A percentile compares a stretch with the other conserved stretches of the same genome.
Conservation (phyloP, 2,329 filamentous ascomycete species). For the Fusarium penzigii region DNA sequence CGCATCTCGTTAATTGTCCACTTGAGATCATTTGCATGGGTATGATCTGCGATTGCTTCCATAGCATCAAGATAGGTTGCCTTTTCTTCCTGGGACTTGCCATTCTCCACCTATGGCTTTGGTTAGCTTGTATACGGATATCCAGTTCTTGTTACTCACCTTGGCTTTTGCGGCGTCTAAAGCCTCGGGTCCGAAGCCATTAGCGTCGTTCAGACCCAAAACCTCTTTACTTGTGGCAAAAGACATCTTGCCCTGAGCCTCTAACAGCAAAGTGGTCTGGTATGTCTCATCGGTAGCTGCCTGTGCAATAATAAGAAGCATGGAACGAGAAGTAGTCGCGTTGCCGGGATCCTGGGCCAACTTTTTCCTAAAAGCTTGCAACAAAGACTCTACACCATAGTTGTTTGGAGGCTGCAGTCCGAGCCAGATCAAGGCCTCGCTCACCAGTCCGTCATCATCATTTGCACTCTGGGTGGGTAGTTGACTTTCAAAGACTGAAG, state of each 20-base stretch:
- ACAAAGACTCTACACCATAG: slow-evolving; percentile 36
- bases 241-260: slow-evolving; percentile 39
- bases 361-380: slow-evolving; percentile 38
- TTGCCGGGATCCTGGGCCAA: slow-evolving; percentile 33
- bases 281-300: slow-evolving; percentile 37
- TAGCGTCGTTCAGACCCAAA: slow-evolving; percentile 29
- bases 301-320: slow-evolving; percentile 38
- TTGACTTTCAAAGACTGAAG: slow-evolving; percentile 42
- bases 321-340: slow-evolving; percentile 33
- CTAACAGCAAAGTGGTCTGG: slow-evolving; percentile 35
- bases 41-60: slow-evolving; percentile 37
- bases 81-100: slow-evolving; percentile 31
- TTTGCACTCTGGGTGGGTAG: slow-evolving; percentile 26
- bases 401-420: slow-evolving; percentile 38
- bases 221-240: slow-evolving; percentile 35
- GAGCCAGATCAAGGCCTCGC: slow-evolving; percentile 37
- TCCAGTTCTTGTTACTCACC: slow-evolving; percentile 17
- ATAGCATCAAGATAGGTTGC: slow-evolving; percentile 37
- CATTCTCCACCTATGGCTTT: slow-evolving; percentile 26
- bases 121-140: slow-evolving; percentile 11
- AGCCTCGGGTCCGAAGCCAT: slow-evolving; percentile 27
- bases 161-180: slow-evolving; percentile 30
- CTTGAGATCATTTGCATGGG: slow-evolving; percentile 30
- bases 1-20: slow-evolving; percentile 29
- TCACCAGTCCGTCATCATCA: slow-evolving; percentile 34